Evolutionary conservation across 192 early-diverging fungal species (phyloP).

Genomic region (Coemansia sp.): DNA sequence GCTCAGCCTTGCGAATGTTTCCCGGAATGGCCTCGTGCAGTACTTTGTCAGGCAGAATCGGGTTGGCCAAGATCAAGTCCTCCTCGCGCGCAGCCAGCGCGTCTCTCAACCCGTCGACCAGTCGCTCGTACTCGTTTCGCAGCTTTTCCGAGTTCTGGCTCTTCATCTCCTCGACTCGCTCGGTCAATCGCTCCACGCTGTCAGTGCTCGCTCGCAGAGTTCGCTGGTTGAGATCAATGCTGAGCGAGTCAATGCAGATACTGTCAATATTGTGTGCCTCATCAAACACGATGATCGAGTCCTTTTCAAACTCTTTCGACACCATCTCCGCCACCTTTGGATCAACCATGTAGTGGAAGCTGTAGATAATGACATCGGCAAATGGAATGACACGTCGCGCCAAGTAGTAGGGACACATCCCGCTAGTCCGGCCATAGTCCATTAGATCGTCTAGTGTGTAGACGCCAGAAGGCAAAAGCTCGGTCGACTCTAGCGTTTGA

Average conservation of each 20-base stretch:
- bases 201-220: constrained; percentile 88
- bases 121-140: constrained; percentile 83
- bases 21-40: constrained; percentile 94
- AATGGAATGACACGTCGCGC: constrained; percentile 81
- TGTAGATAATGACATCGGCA: constrained; percentile 98
- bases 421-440: constrained; percentile 72
- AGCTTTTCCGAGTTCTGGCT: constrained; percentile 85
- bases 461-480: constrained; percentile 81
- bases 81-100: constrained; percentile 76
- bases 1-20: constrained; percentile 96
- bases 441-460: constrained; percentile 97
- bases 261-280: constrained; percentile 99
- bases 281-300: constrained; percentile 98
- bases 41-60: constrained; percentile 92
- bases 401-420: constrained; percentile 95
- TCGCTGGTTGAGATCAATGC: constrained; percentile 89
- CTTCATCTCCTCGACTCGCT: constrained; percentile 83
- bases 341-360: constrained; percentile 99
- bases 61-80: constrained; percentile 90
- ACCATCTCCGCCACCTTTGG: constrained; percentile 99
- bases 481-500: constrained; percentile 60
- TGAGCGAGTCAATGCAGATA: constrained; percentile 97
- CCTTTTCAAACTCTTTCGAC: constrained; percentile 91
- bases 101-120: constrained; percentile 88
- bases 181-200: constrained; percentile 70